These are phyloP conservation scores for Globisporangium recalcitrans DNA, from an alignment of 352 stramenopile genomes.

Conservation along the genomic window DNA sequence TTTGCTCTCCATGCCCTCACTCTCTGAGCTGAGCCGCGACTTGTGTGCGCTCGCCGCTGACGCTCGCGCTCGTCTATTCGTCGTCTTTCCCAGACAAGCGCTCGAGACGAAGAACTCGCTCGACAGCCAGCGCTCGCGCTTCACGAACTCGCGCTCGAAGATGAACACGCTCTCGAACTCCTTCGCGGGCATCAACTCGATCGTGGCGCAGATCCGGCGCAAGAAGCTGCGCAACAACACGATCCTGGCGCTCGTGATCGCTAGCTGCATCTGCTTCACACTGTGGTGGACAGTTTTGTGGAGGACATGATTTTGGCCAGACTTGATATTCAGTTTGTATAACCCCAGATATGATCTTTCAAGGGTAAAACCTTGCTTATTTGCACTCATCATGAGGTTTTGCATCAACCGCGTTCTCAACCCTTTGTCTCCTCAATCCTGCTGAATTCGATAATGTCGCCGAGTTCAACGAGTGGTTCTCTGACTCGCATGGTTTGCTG, in stretches of 20 bases:
- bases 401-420: too few relatives aligned
- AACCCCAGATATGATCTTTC: neutral
- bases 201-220: conserved; percentile 95
- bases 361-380: neutral
- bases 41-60: neutral
- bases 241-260: conserved; percentile 95
- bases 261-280: conserved; percentile 94
- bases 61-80: neutral
- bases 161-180: conserved; percentile 85
- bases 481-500: too few relatives aligned
- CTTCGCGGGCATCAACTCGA: conserved; percentile 92
- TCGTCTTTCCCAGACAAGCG: conserved; percentile 42
- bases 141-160: conserved; percentile 81
- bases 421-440: too few relatives aligned
- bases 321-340: neutral
- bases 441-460: too few relatives aligned
- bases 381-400: too few relatives aligned
- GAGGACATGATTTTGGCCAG: conserved; percentile 34
- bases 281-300: conserved; percentile 92
- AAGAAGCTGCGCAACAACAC: conserved; percentile 97
- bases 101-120: conserved; percentile 85
- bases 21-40: neutral
- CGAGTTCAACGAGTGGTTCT: too few relatives aligned
- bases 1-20: neutral
- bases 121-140: conserved; percentile 83